Evolutionary conservation across 805 yeast genomes (phyloP).

Genomic region (Candida manassasensis): DNA sequence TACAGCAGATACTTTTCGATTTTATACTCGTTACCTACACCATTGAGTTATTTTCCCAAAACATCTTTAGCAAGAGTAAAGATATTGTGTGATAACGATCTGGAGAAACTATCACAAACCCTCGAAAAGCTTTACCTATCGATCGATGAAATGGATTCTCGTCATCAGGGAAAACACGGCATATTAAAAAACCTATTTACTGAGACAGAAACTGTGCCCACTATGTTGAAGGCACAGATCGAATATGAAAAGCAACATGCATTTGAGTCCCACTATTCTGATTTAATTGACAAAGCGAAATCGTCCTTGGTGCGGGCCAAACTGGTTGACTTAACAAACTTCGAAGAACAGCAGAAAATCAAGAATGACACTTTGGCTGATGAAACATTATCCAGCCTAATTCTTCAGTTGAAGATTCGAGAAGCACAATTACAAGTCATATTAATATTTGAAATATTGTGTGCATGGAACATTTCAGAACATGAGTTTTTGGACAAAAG

Average conservation of each 20-base stretch:
- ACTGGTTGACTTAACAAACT: too few relatives aligned
- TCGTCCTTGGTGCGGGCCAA: too few relatives aligned
- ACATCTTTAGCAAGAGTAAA: slow-evolving; percentile 45
- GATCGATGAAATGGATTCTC: slow-evolving; percentile 35
- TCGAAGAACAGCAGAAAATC: too few relatives aligned
- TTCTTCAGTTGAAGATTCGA: slow-evolving; percentile 43
- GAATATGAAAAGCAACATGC: slow-evolving; percentile 23
- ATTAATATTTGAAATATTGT: slow-evolving; percentile 42
- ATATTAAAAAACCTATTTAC: slow-evolving; percentile 11
- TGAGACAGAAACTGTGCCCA: background rate
- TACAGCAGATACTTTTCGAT: slow-evolving; percentile 30
- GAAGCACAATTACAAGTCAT: slow-evolving; percentile 56
- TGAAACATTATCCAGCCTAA: slow-evolving; percentile 22
- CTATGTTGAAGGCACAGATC: slow-evolving; percentile 1
- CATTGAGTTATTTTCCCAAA: slow-evolving; percentile 41
- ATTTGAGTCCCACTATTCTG: slow-evolving; percentile 9
- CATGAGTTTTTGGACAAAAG: slow-evolving; percentile 23
- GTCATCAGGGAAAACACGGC: slow-evolving; percentile 35
- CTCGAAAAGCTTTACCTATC: slow-evolving; percentile 29
- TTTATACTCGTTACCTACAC: slow-evolving; percentile 36
- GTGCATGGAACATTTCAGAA: slow-evolving; percentile 31
- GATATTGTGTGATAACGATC: slow-evolving; percentile 34
- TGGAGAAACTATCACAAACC: slow-evolving; percentile 13
- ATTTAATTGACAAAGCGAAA: background rate
- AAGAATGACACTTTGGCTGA: slow-evolving; percentile 7